Base-by-base conservation (phyloP, 2,329 filamentous ascomycete species). In the Fusarium sp. region DNA sequence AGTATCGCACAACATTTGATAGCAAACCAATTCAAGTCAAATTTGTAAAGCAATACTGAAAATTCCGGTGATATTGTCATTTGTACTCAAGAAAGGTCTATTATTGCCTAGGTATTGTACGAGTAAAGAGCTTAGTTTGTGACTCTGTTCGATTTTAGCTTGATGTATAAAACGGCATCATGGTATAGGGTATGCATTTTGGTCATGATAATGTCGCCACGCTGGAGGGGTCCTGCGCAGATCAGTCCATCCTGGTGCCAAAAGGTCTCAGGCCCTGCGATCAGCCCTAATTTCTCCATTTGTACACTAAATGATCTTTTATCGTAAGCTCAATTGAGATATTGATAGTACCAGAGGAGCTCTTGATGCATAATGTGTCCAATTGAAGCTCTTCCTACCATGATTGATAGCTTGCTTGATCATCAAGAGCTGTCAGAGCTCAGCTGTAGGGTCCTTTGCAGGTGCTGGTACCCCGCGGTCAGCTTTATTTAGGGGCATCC, bases 401-500 rank as follows among this genome's bases (percentile, higher is more conserved):
- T 26, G 26, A 26, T 26, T 26, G 26, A 26, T 26, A 20, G 10
- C 30, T 53, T 55, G 53, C 55, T 62, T 28, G 20, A 58, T 32
- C 37, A 49, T 43, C 35, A 15, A 30, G 43, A 56, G 59, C 65
- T 62, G 48, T 37, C 19, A 47, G 17, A 54, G 43, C 49, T 40
- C 51, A 6, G 37, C 43, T 37, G 48, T 62, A 66, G 65, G 46
- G 40, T 37, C 46, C 47, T 54, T 35, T 45, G 45, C 19, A 52
- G 49, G 62, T 54, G 40, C 44, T 63, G 28, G 44, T 71, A 71
- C 73, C 74, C 74, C 74, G 72, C 74, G 69, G 62, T 65, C 55
- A 60, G 52, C 43, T 28, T 67, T 43, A 56, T 17, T n/a, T 37
- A 65, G 56, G 46, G 49, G 46, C 54, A 51, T 37, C 55, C 44